Conservation (phyloP, 2,329 filamentous ascomycete genomes). For the Xylariaceae sp. region DNA sequence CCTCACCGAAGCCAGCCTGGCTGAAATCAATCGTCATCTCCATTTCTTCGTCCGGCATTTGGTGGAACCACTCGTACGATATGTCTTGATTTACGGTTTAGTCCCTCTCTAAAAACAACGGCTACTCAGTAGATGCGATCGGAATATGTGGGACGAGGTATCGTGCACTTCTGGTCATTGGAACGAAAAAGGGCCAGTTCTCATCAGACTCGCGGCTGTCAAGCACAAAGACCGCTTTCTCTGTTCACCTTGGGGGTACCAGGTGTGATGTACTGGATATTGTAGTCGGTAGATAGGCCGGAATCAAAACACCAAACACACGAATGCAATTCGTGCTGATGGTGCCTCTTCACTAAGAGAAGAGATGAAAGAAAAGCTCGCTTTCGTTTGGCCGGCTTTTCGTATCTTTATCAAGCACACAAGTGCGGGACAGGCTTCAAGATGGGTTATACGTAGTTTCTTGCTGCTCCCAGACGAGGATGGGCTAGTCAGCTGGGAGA, state of each 20-base stretch:
- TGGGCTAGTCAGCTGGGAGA: not conserved
- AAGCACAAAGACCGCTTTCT: not conserved
- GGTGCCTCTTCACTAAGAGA: not conserved
- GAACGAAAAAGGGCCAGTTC: not conserved
- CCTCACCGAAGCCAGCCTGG: conserved; percentile 27
- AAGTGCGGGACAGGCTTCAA: not conserved
- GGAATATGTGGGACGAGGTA: conserved; percentile 1
- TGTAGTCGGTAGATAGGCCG: not conserved
- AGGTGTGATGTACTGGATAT: not conserved
- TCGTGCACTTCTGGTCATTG: conserved; percentile 8
- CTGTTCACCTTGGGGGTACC: not conserved
- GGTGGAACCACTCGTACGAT: conserved; percentile 6
- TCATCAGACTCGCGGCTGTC: not conserved
- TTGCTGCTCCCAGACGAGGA: not conserved
- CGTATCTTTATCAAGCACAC: not conserved
- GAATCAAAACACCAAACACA: not conserved
- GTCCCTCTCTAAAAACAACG: not conserved
- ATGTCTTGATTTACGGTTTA: not conserved
- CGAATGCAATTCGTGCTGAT: not conserved
- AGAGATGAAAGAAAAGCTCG: not conserved
- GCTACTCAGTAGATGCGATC: not conserved
- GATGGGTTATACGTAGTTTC: not conserved
- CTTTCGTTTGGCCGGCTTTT: not conserved
- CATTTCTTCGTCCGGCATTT: conserved; percentile 33
- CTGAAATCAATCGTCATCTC: conserved; percentile 32